Conservation (phyloP, 805 yeast species). For the Zygotorulaspora florentina region DNA sequence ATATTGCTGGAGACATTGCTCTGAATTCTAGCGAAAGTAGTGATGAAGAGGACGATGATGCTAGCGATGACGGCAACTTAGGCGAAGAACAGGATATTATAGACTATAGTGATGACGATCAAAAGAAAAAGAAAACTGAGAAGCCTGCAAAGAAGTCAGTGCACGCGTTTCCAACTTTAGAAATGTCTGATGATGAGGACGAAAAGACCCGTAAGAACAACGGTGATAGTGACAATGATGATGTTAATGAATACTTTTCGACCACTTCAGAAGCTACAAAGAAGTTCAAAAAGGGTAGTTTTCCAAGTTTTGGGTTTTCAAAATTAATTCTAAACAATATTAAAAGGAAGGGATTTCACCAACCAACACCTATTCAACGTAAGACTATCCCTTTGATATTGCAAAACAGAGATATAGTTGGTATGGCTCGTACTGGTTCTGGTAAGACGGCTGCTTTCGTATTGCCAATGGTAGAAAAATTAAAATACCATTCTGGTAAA, state of each 20-base stretch:
- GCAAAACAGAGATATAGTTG: conserved; percentile 90
- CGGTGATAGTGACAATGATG: conserved; percentile 42
- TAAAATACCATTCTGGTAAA: conserved; percentile 78
- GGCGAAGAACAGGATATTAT: conserved; percentile 26
- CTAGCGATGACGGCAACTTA: conserved; percentile 25
- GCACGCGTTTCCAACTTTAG: conserved; percentile 33
- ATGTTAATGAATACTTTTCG: conserved; percentile 42
- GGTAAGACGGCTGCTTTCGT: conserved; percentile 98
- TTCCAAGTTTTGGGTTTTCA: conserved; percentile 86
- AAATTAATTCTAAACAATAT: conserved; percentile 66
- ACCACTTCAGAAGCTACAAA: conserved; percentile 32
- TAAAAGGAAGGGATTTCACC: conserved; percentile 78
- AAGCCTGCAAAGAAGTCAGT: conserved; percentile 15
- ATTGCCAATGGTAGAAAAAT: conserved; percentile 80
- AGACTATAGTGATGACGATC: conserved; percentile 40
- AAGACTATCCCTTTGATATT: conserved; percentile 88
- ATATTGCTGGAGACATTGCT: conserved; percentile 60
- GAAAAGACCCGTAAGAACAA: conserved; percentile 35
- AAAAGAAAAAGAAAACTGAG: conserved; percentile 24
- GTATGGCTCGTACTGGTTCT: conserved; percentile 99
- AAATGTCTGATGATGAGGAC: conserved; percentile 50
- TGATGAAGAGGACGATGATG: conserved; percentile 35
- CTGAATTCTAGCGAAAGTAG: conserved; percentile 37
- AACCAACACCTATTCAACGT: conserved; percentile 97
- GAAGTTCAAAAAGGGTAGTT: conserved; percentile 62